Percentiles rank a stretch among this genome's conserved stretches.
phyloP scores from a whole-genome alignment of 768 basidiomycete genomes.

The Trametes elegans region DNA sequence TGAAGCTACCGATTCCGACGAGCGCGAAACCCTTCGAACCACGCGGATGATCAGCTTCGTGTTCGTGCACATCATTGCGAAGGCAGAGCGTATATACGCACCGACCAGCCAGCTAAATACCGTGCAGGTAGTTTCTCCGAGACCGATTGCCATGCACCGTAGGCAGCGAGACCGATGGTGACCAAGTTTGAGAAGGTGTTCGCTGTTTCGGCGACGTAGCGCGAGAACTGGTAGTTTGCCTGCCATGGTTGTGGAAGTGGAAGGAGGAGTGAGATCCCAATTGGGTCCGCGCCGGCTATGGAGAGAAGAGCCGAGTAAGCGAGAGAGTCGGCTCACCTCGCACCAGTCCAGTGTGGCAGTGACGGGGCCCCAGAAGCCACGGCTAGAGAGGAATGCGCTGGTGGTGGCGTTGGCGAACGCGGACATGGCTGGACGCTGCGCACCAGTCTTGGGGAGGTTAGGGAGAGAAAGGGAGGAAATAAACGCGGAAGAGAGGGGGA shows the following conservation, averaged over 20 bases:
- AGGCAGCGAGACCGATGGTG: slow-evolving; percentile 38
- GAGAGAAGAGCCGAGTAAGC: not conserved
- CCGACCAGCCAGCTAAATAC: slow-evolving; percentile 35
- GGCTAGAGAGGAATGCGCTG: slow-evolving; percentile 6
- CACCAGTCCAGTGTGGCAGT: slow-evolving; percentile 77
- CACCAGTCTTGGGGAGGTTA: not conserved
- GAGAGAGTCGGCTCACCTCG: slow-evolving; percentile 43
- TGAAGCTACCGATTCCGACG: slow-evolving; percentile 74
- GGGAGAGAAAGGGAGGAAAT: slow-evolving; percentile 1
- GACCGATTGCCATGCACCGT: slow-evolving; percentile 37
- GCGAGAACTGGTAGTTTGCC: slow-evolving; percentile 77
- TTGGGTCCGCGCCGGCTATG: not conserved
- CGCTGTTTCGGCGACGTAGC: slow-evolving; percentile 72
- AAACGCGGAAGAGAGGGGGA: slow-evolving; percentile 15
- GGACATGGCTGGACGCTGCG: slow-evolving; percentile 4
- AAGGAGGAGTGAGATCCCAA: not conserved
- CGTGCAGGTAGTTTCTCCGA: slow-evolving; percentile 35
- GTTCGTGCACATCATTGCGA: not conserved
- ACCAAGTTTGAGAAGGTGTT: slow-evolving; percentile 70
- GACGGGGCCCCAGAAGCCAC: slow-evolving; percentile 53
- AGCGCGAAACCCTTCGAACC: slow-evolving; percentile 57
- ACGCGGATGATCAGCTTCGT: not conserved
- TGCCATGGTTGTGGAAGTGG: slow-evolving; percentile 27
- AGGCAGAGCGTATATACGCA: slow-evolving; percentile 16
- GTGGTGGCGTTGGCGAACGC: slow-evolving; percentile 11